Base-by-base conservation (phyloP, 2,329 filamentous ascomycete genomes). In the Monascus ruber region DNA sequence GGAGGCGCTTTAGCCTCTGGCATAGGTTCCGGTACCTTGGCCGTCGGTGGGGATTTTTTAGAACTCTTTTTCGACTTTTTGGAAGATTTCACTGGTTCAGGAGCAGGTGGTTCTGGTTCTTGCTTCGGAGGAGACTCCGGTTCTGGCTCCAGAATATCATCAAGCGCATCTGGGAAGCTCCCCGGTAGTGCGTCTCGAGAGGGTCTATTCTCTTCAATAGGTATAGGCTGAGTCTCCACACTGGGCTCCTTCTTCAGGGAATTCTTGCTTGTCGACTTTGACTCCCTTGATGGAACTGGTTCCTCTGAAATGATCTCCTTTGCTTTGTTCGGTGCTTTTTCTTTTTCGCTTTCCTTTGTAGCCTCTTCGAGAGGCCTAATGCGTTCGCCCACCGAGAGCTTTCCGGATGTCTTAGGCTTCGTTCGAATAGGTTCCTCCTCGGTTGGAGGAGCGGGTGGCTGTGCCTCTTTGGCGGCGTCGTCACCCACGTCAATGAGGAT, bases 111-210 rank as follows among this genome's bases (percentile, higher is more conserved):
- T 8, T 36, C 43, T 10, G 43, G 40, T 6, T 41, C 42, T 32
- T 37, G 45, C 10, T 48, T 47, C 9, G 42, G 58, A 59, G 47
- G 56, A 26, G 42, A 36, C 7, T 41, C 39, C 6, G 42, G 42
- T n/a, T 43, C 46, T 7, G 35, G 62, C 4, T 48, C 46, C n/a
- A 44, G 54, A 31, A 71, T 66, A 46, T 68, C 68, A 29, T 70
- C 68, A 46, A 72, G 59, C 7, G 52, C 70, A 35, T 65, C 63
- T 24, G 76, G 76, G 53, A 80, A 80, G 44, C 72, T 73, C 40
- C 76, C 77, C 33, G 76, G 75, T 5, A 76, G 62, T 26, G 58
- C 56, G 38, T 66, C 64, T 37, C 58, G 61, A 7, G 55, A 57
- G 24, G 50, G 60, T 59, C 52, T 64, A 31, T 50, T 52, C 42